These are phyloP conservation scores for Hippophae rhamnoides DNA, from an alignment of 306 rosid genomes.

Conservation along the genomic window DNA sequence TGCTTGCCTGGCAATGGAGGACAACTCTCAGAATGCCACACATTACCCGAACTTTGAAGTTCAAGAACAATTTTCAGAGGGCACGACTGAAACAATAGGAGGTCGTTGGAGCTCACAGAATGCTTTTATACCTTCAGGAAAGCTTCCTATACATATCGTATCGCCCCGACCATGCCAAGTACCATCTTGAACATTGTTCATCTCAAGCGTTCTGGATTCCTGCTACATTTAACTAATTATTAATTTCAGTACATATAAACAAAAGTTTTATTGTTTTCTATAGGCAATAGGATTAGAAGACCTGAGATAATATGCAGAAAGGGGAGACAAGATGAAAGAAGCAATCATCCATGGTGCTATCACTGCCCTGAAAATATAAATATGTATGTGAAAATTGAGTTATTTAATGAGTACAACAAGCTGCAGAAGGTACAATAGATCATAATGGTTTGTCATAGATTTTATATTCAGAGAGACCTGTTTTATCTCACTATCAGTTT, in stretches of 20 bases:
- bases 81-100: constrained; percentile 31
- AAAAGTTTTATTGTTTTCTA: not conserved
- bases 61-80: constrained; percentile 28
- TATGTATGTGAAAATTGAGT: not conserved
- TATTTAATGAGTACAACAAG: not conserved
- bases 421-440: not conserved
- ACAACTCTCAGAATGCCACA: too few relatives aligned
- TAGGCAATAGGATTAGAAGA: constrained; percentile 10
- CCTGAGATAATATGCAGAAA: constrained; percentile 51
- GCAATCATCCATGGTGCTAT: constrained; percentile 44
- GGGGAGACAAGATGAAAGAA: constrained; percentile 50
- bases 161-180: constrained; percentile 97
- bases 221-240: constrained; percentile 23
- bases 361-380: constrained; percentile 35
- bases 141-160: constrained; percentile 61
- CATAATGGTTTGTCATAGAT: not conserved
- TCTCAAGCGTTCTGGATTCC: constrained; percentile 94
- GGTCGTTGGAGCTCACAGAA: constrained; percentile 54
- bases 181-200: constrained; percentile 94
- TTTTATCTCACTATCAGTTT: too few relatives aligned
- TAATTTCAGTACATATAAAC: constrained; percentile 2
- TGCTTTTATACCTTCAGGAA: constrained; percentile 48
- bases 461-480: too few relatives aligned
- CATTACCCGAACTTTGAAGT: constrained; percentile 2
- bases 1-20: too few relatives aligned